phyloP scores from a whole-genome alignment of 2,329 filamentous ascomycete genomes.

The Mollisia scopiformis region DNA sequence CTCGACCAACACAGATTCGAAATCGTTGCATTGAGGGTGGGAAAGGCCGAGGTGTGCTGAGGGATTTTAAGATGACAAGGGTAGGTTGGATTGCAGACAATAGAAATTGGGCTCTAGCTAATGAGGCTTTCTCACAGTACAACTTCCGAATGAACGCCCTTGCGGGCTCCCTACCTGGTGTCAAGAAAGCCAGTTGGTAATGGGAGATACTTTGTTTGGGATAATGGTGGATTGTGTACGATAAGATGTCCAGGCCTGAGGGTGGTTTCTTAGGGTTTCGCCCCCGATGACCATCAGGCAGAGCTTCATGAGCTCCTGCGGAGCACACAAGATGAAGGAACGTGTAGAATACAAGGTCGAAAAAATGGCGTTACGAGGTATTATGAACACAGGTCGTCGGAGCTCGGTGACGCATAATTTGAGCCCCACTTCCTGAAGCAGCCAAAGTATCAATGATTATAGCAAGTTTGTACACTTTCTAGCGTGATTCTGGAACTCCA shows the following conservation, averaged over 20 bases:
- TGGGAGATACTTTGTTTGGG: background rate
- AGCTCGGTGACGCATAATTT: no score
- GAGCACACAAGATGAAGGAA: no score
- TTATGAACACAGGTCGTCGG: background rate
- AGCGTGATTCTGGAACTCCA: no score
- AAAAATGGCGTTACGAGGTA: background rate
- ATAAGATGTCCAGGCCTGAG: background rate
- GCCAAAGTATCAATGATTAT: no score
- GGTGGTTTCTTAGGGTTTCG: no score
- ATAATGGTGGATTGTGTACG: background rate
- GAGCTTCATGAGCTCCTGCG: no score
- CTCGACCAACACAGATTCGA: conserved; percentile 87
- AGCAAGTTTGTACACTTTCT: no score
- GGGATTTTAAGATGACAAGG: conserved; percentile 89
- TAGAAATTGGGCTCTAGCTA: no score
- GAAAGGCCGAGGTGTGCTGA: conserved; percentile 86
- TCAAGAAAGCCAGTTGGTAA: conserved; percentile 97
- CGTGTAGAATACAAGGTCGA: background rate
- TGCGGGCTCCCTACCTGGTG: conserved; percentile 83
- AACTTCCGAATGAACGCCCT: conserved; percentile 92
- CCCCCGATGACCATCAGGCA: no score
- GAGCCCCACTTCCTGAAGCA: no score
- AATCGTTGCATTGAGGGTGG: conserved; percentile 93
- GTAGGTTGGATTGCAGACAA: no score
- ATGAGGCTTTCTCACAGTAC: conserved; percentile 69